Conservation (phyloP, 345 rosid species). For the Schrenkiella parvula region DNA sequence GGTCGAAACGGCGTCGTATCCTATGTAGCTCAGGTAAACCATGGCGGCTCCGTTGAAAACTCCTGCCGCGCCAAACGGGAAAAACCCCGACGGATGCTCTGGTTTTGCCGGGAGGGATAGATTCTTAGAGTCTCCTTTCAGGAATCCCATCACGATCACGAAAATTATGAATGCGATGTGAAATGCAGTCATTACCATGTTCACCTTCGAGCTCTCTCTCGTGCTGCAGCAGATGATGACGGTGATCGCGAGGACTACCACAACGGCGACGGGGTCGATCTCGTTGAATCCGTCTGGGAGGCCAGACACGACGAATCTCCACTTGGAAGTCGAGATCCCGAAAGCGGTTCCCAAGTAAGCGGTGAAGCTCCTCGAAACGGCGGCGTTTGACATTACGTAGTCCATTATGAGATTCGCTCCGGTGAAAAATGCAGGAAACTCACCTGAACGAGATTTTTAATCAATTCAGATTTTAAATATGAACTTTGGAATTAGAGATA, state of each 20-base stretch:
- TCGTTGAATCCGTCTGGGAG: slow-evolving; percentile 78
- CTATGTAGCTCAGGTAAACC: slow-evolving; percentile 88
- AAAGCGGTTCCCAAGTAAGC: slow-evolving; percentile 67
- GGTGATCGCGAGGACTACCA: slow-evolving; percentile 54
- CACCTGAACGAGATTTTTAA: slow-evolving; percentile 44
- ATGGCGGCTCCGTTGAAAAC: slow-evolving; percentile 76
- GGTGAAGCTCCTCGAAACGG: slow-evolving; percentile 75
- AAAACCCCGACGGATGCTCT: slow-evolving; percentile 58
- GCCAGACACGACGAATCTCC: slow-evolving; percentile 49
- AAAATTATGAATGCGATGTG: slow-evolving; percentile 76
- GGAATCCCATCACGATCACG: slow-evolving; percentile 70
- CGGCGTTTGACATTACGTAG: slow-evolving; percentile 93
- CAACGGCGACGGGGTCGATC: slow-evolving; percentile 60
- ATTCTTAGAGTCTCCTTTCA: slow-evolving; percentile 61
- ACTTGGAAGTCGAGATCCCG: slow-evolving; percentile 64
- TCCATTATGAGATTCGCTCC: slow-evolving; percentile 86
- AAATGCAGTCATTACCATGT: slow-evolving; percentile 66
- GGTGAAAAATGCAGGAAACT: slow-evolving; percentile 82
- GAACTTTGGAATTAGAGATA: not conserved
- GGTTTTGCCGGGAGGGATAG: slow-evolving; percentile 50
- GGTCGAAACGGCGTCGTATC: slow-evolving; percentile 95
- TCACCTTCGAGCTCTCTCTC: slow-evolving; percentile 71
- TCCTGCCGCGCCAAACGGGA: slow-evolving; percentile 66
- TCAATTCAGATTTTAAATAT: not conserved
- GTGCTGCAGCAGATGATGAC: slow-evolving; percentile 66